Base-by-base conservation (phyloP, 768 basidiomycete genomes). In the Termitomyces sp. region DNA sequence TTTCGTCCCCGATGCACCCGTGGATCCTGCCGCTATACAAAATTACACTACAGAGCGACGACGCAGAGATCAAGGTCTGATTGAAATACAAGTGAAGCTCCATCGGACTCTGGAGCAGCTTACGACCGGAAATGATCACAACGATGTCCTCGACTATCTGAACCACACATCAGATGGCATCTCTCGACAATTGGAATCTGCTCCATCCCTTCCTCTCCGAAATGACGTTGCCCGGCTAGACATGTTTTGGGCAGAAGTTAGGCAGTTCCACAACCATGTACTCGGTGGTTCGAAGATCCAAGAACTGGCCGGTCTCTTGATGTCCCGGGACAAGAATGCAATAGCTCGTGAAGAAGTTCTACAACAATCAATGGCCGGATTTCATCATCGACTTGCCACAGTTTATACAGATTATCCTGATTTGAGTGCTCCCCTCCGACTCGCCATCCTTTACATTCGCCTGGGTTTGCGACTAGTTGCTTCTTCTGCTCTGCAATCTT, bases 1-100 rank as follows among this genome's bases (percentile, higher is more conserved):
- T 19, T 87, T 88, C 65, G 77, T 98, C 38, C 94, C 97, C 0
- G 82, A 92, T 68, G 73, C 83, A 2, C 93, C 95, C 2, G 72
- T 98, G 48, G 97, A 99, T 68, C 97, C 97, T 27, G 85, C 87
- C 7, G 85, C 84, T 23, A 79, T 86, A 34, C 77, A 84, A 53
- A 77, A 74, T 50, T 80, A 75, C 47, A 72, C 75, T 0, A 64
- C 65, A 2, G 68, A 74, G 31, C 82, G 85, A 29, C 76, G 79
- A 66, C 64, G 67, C 29, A 65, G 75, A 48, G 76, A 84, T 53
- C 62, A 73, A 32, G 61, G 66, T 2, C 63, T 73, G 25, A 61
- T 90, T 3, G 59, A 65, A 4, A 69, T 71, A 2, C 84, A 91
- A 68, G 66, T 86, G 8, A 52, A 63, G 6, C 73, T 91, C 7